Evolutionary conservation across 2,329 filamentous ascomycete species (phyloP), one percentile per base, ranked within the genome.

Genomic region (Ascochyta clinopodiicola): DNA sequence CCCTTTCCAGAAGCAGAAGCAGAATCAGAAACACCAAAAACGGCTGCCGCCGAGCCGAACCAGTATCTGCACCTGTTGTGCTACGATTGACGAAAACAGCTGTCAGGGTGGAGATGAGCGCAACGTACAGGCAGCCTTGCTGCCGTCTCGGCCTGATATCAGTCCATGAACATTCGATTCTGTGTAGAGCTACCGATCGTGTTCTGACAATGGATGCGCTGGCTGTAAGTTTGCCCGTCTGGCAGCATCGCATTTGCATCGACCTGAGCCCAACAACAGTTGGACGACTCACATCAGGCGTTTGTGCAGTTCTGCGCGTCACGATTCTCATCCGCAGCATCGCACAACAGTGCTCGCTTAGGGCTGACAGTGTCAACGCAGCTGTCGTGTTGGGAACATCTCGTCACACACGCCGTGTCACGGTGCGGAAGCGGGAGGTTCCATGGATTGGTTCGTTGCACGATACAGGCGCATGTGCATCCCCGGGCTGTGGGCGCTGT

Each of bases 221-320:
- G 24, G 39, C 22, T 13, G 12, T 22, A 4, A 36, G 7, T 5
- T 15, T n/a, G 5, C 27, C 3, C 13, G 4, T 21, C 31, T 5
- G 17, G 5, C 19, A 34, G 12, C 44, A 22, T 24, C 27, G 36
- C 27, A 31, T 24, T 7, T 19, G 19, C 6, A 35, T n/a, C 9
- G 37, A 31, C 6, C 44, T 17, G 17, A 17, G 17, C 17, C 17
- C 17, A 17, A 17, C 17, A 17, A 17, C 17, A 17, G 17, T 17
- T 17, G 17, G 60, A 66, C 56, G 63, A 45, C 52, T 59, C 63
- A 50, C 53, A 29, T 54, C 17, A 49, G 51, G 44, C 40, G 45
- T 55, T 49, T 29, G 43, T 55, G 44, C 51, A 44, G 48, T 21
- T n/a, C 27, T 10, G 19, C 19, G 6, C 25, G 31, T 22, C 50